phyloP scores from a whole-genome alignment of 257 asterid genomes.

The Marsdenia floribunda region DNA sequence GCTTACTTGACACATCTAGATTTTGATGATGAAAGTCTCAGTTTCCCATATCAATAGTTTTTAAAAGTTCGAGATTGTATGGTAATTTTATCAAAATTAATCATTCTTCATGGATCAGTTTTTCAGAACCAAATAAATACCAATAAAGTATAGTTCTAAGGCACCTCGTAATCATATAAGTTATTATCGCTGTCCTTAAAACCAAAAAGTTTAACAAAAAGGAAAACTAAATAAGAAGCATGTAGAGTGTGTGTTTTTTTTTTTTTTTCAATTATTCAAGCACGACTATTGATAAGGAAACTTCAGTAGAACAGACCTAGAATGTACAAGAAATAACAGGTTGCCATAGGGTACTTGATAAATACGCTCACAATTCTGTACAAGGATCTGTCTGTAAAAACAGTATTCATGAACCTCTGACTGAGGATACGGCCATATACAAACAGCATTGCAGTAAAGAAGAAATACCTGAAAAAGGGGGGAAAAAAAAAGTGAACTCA shows the following conservation, averaged over 20 bases:
- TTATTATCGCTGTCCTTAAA: neutral
- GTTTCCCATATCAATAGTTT: neutral
- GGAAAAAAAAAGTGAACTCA: conserved; percentile 6
- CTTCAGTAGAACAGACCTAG: conserved; percentile 49
- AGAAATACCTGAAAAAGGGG: conserved; percentile 64
- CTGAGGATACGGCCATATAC: conserved; percentile 83
- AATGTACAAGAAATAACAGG: conserved; percentile 76
- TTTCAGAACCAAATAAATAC: neutral
- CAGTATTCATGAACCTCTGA: conserved; percentile 82
- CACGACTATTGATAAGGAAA: neutral
- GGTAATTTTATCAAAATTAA: neutral
- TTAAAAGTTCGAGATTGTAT: neutral
- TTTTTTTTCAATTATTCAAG: neutral
- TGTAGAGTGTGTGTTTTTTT: neutral
- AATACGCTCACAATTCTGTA: conserved; percentile 63
- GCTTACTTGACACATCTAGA: neutral
- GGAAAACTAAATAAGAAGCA: conserved; percentile 2
- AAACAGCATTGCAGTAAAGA: conserved; percentile 80
- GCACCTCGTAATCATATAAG: neutral
- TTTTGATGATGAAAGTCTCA: neutral
- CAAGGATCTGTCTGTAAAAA: conserved; percentile 60
- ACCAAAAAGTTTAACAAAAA: conserved; percentile 8
- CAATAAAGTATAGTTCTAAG: neutral
- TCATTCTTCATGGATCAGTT: neutral
- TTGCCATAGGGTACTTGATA: conserved; percentile 88